A percentile compares a stretch with the other conserved stretches of the same genome.
Conservation (phyloP, 495 filamentous ascomycete genomes). For the Podospora tetraspora region DNA sequence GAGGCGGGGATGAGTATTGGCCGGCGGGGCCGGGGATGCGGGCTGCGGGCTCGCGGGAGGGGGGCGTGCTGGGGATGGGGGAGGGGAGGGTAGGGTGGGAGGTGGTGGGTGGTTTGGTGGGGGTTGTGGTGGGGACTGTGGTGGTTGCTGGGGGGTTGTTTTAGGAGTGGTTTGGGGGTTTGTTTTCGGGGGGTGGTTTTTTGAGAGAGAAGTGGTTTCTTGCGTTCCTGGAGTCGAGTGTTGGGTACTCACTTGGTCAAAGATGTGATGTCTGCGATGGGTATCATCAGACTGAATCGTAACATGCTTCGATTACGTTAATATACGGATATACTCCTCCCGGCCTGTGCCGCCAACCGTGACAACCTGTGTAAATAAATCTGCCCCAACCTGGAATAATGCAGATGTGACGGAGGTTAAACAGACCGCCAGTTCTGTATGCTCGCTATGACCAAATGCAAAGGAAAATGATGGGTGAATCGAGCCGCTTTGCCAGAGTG, state of each 20-base stretch:
- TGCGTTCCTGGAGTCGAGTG: neutral
- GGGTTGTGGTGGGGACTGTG: neutral
- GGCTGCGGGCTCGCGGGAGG: neutral
- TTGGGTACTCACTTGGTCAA: neutral
- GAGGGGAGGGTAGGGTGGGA: neutral
- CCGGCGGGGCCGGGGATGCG: neutral
- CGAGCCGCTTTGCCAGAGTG: neutral
- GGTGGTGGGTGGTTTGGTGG: neutral
- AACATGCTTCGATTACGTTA: neutral
- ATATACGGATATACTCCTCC: neutral
- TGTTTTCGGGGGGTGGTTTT: neutral
- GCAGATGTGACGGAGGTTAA: neutral
- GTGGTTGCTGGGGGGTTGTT: neutral
- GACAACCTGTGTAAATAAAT: neutral
- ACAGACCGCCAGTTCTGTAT: neutral
- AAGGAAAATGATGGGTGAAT: neutral
- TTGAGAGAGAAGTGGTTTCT: neutral
- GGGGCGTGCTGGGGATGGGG: neutral
- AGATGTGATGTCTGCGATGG: neutral
- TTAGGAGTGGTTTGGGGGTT: neutral
- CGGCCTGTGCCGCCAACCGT: neutral
- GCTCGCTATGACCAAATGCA: constrained; percentile 10
- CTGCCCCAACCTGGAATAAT: neutral
- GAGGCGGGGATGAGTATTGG: neutral
- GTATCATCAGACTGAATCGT: neutral